A percentile compares a stretch with the other conserved stretches of the same genome.
Conservation (phyloP, 2,329 filamentous ascomycete species). For the Simplicillium sp. region DNA sequence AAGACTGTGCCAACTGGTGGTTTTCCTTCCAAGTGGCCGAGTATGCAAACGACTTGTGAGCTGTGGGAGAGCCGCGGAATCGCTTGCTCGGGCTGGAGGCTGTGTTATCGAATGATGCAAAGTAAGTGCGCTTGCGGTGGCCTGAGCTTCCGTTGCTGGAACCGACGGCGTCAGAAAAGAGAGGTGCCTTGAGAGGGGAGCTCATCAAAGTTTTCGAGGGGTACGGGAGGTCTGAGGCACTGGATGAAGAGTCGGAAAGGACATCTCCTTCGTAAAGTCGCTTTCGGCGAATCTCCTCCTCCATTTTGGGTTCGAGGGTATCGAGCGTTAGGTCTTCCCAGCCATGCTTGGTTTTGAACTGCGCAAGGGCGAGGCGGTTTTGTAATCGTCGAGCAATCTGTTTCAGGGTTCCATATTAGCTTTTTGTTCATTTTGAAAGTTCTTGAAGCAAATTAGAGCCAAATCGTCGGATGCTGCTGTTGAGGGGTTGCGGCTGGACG, state of each 20-base stretch:
- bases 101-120: slow-evolving; percentile 46
- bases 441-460: slow-evolving; percentile 1
- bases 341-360: slow-evolving; percentile 94
- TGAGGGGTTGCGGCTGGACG: too few species aligned
- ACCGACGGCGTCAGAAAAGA: slow-evolving; percentile 76
- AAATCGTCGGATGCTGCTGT: too few species aligned
- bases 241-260: slow-evolving; percentile 80
- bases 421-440: not conserved
- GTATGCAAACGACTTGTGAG: slow-evolving; percentile 45
- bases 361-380: slow-evolving; percentile 87
- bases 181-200: slow-evolving; percentile 71
- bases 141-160: slow-evolving; percentile 59
- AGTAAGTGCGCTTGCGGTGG: slow-evolving; percentile 55
- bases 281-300: slow-evolving; percentile 69
- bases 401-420: slow-evolving; percentile 10
- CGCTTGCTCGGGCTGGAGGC: slow-evolving; percentile 57
- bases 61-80: slow-evolving; percentile 52
- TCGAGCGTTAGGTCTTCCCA: slow-evolving; percentile 86
- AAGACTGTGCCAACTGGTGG: slow-evolving; percentile 74
- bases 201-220: slow-evolving; percentile 64
- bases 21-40: slow-evolving; percentile 66
- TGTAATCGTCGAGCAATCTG: slow-evolving; percentile 91
- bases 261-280: slow-evolving; percentile 62
- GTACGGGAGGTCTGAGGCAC: slow-evolving; percentile 67
- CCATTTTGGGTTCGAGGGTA: slow-evolving; percentile 74